Conservation (phyloP, 768 basidiomycete genomes). For the Termitomyces titanicus region DNA sequence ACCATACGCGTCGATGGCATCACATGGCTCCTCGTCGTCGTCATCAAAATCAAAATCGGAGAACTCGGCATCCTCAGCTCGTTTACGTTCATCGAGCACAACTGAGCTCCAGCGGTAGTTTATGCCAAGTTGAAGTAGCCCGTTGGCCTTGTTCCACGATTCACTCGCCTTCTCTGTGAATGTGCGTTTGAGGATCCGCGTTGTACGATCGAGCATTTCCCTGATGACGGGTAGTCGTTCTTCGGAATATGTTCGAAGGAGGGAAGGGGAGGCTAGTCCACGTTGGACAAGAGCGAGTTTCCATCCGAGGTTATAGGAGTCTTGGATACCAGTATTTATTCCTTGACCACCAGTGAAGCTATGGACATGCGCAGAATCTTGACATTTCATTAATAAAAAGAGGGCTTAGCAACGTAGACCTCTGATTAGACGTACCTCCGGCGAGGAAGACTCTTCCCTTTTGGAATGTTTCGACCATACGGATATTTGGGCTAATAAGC, state of each 20-base stretch:
- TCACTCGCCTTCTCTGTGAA: constrained; percentile 13
- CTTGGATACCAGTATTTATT: constrained; percentile 24
- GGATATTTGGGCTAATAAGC: constrained; percentile 38
- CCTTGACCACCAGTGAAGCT: constrained; percentile 40
- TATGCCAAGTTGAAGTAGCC: constrained; percentile 41
- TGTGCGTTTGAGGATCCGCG: constrained; percentile 22
- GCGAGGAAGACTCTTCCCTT: constrained; percentile 42
- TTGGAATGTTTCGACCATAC: constrained; percentile 41
- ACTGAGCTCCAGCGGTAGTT: constrained; percentile 52
- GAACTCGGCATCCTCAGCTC: constrained; percentile 10
- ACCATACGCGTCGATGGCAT: constrained; percentile 20
- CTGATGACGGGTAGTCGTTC: constrained; percentile 45
- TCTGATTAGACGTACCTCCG: constrained; percentile 33
- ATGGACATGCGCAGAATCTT: constrained; percentile 49
- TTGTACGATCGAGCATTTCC: constrained; percentile 39
- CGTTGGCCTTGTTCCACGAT: constrained; percentile 18
- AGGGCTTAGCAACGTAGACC: not conserved
- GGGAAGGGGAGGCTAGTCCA: constrained; percentile 25
- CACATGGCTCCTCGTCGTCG: constrained; percentile 9
- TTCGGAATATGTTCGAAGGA: constrained; percentile 38
- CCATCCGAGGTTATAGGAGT: constrained; percentile 37
- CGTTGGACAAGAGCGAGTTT: constrained; percentile 41
- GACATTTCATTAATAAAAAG: not conserved
- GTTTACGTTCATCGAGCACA: constrained; percentile 37
- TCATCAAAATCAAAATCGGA: constrained; percentile 9